A percentile compares a stretch with the other conserved stretches of the same genome.
Evolutionary conservation across 768 basidiomycete species (phyloP).

Genomic region (Russula abietina): DNA sequence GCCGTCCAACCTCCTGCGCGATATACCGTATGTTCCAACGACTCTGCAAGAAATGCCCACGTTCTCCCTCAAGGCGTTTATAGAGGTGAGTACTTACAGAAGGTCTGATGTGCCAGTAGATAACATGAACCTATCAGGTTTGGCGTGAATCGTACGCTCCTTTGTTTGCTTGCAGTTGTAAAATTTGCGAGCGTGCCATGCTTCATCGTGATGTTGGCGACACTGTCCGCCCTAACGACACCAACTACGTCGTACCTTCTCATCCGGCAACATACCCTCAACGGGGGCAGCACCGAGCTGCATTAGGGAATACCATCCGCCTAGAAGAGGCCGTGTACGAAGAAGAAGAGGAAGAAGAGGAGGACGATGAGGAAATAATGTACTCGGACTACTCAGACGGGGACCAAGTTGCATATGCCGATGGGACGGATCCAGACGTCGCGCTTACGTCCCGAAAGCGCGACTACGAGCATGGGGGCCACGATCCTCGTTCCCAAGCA

Average conservation of each 20-base stretch:
- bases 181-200: conserved; percentile 67
- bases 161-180: conserved; percentile 64
- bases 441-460: conserved; percentile 33
- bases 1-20: conserved; percentile 52
- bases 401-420: conserved; percentile 11
- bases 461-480: conserved; percentile 32
- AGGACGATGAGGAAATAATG: conserved; percentile 31
- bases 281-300: conserved; percentile 10
- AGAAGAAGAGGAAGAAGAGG: conserved; percentile 34
- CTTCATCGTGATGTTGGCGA: conserved; percentile 43
- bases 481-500: conserved; percentile 26
- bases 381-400: conserved; percentile 18
- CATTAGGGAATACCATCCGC: conserved; percentile 25
- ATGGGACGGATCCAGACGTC: conserved; percentile 29
- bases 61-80: conserved; percentile 39
- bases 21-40: conserved; percentile 67
- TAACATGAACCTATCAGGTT: conserved; percentile 36
- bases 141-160: conserved; percentile 74
- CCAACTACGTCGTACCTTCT: conserved; percentile 28
- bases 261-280: conserved; percentile 25
- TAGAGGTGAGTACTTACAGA: conserved; percentile 39
- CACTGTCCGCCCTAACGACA: conserved; percentile 26
- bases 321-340: conserved; percentile 26
- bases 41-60: conserved; percentile 46
- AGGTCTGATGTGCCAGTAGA: background rate